These are phyloP conservation scores for Lupinus albus DNA, from an alignment of 306 rosid genomes.

Conservation along the genomic window DNA sequence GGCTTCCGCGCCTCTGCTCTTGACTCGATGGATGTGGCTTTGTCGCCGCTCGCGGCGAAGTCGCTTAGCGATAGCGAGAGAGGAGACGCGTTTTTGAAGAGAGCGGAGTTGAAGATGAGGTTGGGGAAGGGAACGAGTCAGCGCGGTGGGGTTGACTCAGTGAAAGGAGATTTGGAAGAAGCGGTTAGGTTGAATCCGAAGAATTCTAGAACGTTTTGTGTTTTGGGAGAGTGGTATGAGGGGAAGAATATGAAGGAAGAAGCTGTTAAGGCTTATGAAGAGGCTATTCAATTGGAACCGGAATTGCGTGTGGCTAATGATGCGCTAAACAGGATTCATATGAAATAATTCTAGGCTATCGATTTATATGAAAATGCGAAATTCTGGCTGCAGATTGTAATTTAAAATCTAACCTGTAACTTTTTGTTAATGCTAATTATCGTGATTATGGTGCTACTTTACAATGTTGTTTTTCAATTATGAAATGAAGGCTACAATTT, in stretches of 20 bases:
- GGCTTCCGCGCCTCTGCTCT: slow-evolving; percentile 73
- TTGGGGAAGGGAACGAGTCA: slow-evolving; percentile 34
- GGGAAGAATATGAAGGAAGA: slow-evolving; percentile 64
- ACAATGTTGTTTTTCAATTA: too few relatives aligned
- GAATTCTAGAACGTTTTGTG: slow-evolving; percentile 51
- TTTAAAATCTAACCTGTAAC: too few relatives aligned
- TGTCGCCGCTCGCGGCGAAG: slow-evolving; percentile 57
- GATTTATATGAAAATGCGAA: too few relatives aligned
- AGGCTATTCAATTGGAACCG: slow-evolving; percentile 61
- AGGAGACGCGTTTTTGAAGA: slow-evolving; percentile 69
- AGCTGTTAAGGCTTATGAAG: slow-evolving; percentile 61
- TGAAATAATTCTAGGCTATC: too few relatives aligned
- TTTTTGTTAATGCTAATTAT: too few relatives aligned
- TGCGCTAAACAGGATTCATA: slow-evolving; percentile 58
- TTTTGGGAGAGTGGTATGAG: slow-evolving; percentile 69
- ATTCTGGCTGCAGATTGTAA: too few relatives aligned
- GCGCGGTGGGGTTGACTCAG: slow-evolving; percentile 53
- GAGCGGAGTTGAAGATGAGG: slow-evolving; percentile 66
- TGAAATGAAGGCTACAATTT: background rate
- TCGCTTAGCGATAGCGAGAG: slow-evolving; percentile 57
- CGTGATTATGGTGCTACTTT: too few relatives aligned
- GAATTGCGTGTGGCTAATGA: slow-evolving; percentile 49
- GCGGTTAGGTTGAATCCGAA: slow-evolving; percentile 52
- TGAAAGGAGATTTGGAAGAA: slow-evolving; percentile 50
- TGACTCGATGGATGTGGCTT: slow-evolving; percentile 67